These are phyloP conservation scores for Metroxylon sagu DNA, from an alignment of 176 grass and related monocot species.

Conservation along the genomic window DNA sequence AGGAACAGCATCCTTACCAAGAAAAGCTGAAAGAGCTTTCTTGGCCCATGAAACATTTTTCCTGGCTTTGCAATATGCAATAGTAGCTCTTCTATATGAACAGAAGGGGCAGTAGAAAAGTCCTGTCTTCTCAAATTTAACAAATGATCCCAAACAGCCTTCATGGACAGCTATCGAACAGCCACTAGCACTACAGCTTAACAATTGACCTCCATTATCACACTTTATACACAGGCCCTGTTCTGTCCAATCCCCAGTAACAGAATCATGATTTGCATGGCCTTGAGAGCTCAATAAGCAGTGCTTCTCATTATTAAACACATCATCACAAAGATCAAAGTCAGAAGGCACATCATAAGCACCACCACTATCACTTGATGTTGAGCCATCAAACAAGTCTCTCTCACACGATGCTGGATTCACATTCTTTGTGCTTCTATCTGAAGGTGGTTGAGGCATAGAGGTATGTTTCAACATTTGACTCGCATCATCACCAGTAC, in stretches of 20 bases:
- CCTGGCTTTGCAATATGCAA: slow-evolving; percentile 32
- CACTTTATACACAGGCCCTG: slow-evolving; percentile 49
- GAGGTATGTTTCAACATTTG: too few species aligned
- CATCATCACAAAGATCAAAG: slow-evolving; percentile 7
- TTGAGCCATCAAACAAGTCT: not conserved
- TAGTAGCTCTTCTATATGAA: slow-evolving; percentile 24
- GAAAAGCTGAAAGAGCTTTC: slow-evolving; percentile 10
- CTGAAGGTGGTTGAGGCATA: too few species aligned
- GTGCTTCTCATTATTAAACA: slow-evolving; percentile 5
- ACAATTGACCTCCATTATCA: slow-evolving; percentile 31
- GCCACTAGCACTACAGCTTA: slow-evolving; percentile 22
- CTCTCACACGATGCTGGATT: not conserved
- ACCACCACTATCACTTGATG: not conserved
- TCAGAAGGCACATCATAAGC: not conserved
- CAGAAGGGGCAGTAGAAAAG: slow-evolving; percentile 38
- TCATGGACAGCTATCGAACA: slow-evolving; percentile 31
- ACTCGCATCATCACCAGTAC: too few species aligned
- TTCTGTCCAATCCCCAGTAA: slow-evolving; percentile 6
- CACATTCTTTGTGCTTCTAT: not conserved
- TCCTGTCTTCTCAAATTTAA: slow-evolving; percentile 20
- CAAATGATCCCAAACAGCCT: slow-evolving; percentile 20
- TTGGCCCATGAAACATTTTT: not conserved
- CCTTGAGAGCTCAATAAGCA: not conserved
- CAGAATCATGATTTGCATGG: not conserved
- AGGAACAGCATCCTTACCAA: slow-evolving; percentile 2